Evolutionary conservation across 2,329 filamentous ascomycete species (phyloP), one percentile per base, ranked within the genome.

Genomic region (Bipolaris zeicola): DNA sequence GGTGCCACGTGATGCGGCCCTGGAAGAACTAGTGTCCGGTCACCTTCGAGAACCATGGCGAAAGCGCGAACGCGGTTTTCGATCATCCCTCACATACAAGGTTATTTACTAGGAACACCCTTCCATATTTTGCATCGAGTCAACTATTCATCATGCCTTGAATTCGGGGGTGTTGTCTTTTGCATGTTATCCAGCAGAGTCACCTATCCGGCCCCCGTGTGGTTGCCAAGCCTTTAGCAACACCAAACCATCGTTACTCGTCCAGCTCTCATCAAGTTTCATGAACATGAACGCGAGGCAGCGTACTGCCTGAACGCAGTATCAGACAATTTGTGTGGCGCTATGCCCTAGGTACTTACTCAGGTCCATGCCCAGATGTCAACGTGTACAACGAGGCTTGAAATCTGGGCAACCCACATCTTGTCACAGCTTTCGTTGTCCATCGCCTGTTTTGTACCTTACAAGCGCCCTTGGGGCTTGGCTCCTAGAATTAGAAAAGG

Each of bases 21-120:
- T 57, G 60, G 58, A 63, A 56, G 22, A 60, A 56, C 52, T 34
- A 54, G 22, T 7, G 38, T 45, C 61, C 60, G 58, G 24, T 5
- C 10, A 10, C 22, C 28, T 38, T 39, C 8, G 47, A 33, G 47
- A 31, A 41, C 10, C 16, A 13, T 7, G 20, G 34, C n/a, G 14
- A 7, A 16, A 31, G 22, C 33, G 22, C 45, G n/a, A 55, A 42
- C 34, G 43, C 18, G 28, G 18, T 42, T 20, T 52, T 34, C n/a
- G 10, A 37, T 18, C 31, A 22, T 6, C 7, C 4, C 5, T 37
- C 13, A n/a, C 1, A 8, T 37, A 8, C 6, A n/a, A 26, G 5
- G 33, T 7, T 8, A 20, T 37, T 20, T 33, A 47, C 44, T 16
- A 6, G 20, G 20, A 26, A 47, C 6, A 42, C 10, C 22, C 13